phyloP scores from a whole-genome alignment of 352 stramenopile genomes.

The Lagenidium sp. region DNA sequence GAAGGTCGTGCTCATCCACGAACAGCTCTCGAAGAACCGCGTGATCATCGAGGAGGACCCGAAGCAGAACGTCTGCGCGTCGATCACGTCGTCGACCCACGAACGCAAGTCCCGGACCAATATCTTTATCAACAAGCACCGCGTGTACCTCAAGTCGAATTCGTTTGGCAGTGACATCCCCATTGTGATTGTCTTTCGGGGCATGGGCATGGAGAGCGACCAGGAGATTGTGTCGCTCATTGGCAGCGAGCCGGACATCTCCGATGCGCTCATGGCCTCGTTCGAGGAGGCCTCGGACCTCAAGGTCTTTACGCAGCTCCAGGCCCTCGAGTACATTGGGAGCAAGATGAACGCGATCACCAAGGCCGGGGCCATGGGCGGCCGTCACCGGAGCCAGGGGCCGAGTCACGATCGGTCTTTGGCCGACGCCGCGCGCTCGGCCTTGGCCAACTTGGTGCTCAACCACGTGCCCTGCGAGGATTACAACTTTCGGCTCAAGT shows the following conservation, averaged over 20 bases:
- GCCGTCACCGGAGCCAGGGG: constrained; percentile 21
- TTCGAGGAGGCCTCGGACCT: constrained; percentile 95
- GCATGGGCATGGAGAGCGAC: constrained; percentile 98
- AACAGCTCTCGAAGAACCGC: constrained; percentile 99
- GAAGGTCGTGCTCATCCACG: constrained; percentile 99
- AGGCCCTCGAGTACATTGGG: constrained; percentile 96
- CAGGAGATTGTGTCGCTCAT: constrained; percentile 98
- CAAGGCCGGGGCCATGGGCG: constrained; percentile 40
- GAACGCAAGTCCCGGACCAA: constrained; percentile 97
- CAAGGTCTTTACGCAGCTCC: constrained; percentile 93
- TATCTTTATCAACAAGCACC: constrained; percentile 96
- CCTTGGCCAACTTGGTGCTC: constrained; percentile 97
- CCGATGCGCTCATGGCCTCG: constrained; percentile 91
- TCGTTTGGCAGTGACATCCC: constrained; percentile 96
- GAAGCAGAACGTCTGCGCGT: constrained; percentile 88
- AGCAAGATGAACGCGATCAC: constrained; percentile 89
- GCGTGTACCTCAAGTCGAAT: constrained; percentile 99
- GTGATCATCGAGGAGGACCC: constrained; percentile 98
- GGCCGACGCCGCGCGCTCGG: constrained; percentile 95
- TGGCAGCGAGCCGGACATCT: constrained; percentile 90
- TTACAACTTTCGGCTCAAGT: constrained; percentile 97
- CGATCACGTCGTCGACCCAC: constrained; percentile 98
- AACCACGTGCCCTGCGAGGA: constrained; percentile 97
- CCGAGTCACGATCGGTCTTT: constrained; percentile 45
- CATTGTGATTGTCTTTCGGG: constrained; percentile 95